phyloP scores from a whole-genome alignment of 163 green algal genomes.

The Volvox carteri region DNA sequence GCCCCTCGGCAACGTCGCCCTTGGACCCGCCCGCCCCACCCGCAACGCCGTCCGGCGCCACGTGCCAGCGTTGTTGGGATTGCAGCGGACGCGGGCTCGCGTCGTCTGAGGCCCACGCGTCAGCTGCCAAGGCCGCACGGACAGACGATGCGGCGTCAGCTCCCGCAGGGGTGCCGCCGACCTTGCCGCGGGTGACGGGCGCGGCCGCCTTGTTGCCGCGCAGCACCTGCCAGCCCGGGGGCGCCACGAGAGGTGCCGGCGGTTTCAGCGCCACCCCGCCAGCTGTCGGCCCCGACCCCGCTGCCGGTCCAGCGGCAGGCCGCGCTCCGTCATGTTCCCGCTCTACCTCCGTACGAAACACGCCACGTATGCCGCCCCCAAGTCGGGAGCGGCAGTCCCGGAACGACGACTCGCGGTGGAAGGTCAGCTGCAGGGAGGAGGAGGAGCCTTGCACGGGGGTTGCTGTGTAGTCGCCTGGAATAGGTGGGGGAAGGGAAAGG shows the following conservation, averaged over 20 bases:
- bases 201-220: background rate
- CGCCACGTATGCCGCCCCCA: constrained; percentile 31
- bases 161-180: background rate
- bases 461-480: constrained; percentile 43
- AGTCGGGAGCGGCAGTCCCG: constrained; percentile 19
- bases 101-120: constrained; percentile 18
- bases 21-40: no score
- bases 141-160: background rate
- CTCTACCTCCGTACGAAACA: background rate
- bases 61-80: background rate
- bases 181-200: background rate
- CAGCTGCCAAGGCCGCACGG: constrained; percentile 17
- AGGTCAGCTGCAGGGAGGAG: background rate
- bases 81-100: background rate
- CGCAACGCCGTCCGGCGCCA: background rate
- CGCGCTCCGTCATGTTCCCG: background rate
- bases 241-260: background rate
- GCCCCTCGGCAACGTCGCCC: background rate
- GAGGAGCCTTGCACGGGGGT: background rate
- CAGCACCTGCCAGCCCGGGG: constrained; percentile 37
- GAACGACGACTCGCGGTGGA: constrained; percentile 26
- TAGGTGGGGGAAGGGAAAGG: background rate
- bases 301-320: background rate
- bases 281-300: background rate
- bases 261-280: background rate